Evolutionary conservation across 73 alveolate species (phyloP), one percentile per base, ranked within the genome.

Genomic region (Uronychia setigera): DNA sequence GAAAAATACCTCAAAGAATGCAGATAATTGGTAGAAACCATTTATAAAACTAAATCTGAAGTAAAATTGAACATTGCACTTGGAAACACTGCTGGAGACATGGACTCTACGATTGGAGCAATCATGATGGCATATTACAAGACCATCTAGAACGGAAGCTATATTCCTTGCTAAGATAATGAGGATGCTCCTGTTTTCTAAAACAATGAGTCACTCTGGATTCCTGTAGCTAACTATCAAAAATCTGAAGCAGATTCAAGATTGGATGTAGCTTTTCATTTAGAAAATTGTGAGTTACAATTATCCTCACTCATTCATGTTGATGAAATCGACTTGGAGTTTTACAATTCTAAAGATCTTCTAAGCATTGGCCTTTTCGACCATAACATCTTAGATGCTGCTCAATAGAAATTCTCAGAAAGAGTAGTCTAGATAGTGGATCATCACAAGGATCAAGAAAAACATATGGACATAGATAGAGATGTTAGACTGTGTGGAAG

Each of bases 401-500:
- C 31, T n/a, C 83, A 82, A 82, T 78, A 31, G 31, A 33, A 58
- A 32, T 25, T 60, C 0, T 19, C 58, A 31, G 58, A 59, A 1
- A 1, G 0, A 25, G 83, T 82, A 0, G 59, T n/a, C 27, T 33
- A 78, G 33, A 74, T 82, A 26, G 33, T 74, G 33, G 89, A 82
- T 35, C 89, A 82, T 30, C 89, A 82, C 35, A 9, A 32, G 14
- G 89, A 82, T 29, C 60, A 32, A 14, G 79, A 57, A 25, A 58
- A 30, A 32, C 32, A 82, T 32, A 77, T 83, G 9, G 78, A 82
- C 33, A 29, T 57, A 0, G 79, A 33, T 11, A 82, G 78, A 35
- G 77, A 82, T 29, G 59, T 82, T 1, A 82, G 82, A 32, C 35
- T 82, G 79, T 82, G 89, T 35, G 89, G 89, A 32, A 57, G 82